These are phyloP conservation scores for Tricholoma matsutake DNA, from an alignment of 768 basidiomycete species.

Conservation along the genomic window DNA sequence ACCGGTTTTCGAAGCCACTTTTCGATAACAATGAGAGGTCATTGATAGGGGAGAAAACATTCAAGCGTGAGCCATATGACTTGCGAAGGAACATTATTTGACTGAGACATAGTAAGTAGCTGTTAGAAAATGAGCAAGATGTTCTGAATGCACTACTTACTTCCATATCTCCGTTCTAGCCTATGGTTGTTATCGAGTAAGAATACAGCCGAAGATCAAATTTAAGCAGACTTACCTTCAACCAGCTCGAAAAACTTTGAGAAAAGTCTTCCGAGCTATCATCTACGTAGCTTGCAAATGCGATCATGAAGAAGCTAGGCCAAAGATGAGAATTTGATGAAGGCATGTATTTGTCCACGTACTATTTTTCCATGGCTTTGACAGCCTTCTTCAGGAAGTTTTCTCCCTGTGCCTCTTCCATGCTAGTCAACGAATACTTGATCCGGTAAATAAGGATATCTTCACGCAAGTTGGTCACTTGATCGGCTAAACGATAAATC, in stretches of 20 bases:
- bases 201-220: not conserved
- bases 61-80: conserved; percentile 74
- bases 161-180: conserved; percentile 90
- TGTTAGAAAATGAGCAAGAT: not conserved
- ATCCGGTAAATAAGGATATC: conserved; percentile 81
- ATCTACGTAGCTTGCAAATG: conserved; percentile 86
- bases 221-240: conserved; percentile 50
- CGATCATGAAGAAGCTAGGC: conserved; percentile 86
- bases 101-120: conserved; percentile 34
- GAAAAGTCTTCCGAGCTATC: conserved; percentile 57
- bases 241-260: conserved; percentile 82
- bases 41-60: conserved; percentile 88
- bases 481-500: conserved; percentile 60
- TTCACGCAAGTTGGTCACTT: conserved; percentile 89
- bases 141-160: conserved; percentile 40
- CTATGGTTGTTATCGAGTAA: conserved; percentile 27
- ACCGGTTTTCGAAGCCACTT: conserved; percentile 53
- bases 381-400: conserved; percentile 61
- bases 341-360: conserved; percentile 22
- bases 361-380: conserved; percentile 89
- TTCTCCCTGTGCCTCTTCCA: conserved; percentile 62
- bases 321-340: conserved; percentile 39
- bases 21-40: conserved; percentile 83
- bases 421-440: conserved; percentile 79
- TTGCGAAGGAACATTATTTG: conserved; percentile 87